Percentiles rank a stretch among this genome's conserved stretches.
phyloP scores from a whole-genome alignment of 345 rosid species.

The Hibiscus trionum region DNA sequence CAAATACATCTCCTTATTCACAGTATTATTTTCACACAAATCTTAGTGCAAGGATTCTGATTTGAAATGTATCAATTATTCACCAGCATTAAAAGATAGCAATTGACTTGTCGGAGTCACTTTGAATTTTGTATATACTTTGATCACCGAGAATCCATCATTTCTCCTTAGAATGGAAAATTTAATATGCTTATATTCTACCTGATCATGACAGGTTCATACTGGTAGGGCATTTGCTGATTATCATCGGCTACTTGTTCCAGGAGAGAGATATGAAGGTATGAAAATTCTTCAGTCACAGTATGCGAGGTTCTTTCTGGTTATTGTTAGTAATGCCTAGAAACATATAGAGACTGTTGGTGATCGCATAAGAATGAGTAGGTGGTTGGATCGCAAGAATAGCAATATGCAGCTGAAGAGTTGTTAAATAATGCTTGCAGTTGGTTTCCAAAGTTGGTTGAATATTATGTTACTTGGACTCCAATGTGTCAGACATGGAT shows the following conservation, averaged over 20 bases:
- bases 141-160: neutral
- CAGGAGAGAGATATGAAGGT: constrained; percentile 79
- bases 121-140: neutral
- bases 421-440: neutral
- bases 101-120: neutral
- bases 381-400: neutral
- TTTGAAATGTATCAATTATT: neutral
- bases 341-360: neutral
- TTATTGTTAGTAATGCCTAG: neutral
- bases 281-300: neutral
- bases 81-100: neutral
- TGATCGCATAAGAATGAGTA: neutral
- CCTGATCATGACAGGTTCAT: constrained; percentile 39
- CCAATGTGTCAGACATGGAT: neutral
- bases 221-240: constrained; percentile 59
- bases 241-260: constrained; percentile 72
- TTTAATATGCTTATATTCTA: neutral
- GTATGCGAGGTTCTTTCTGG: neutral
- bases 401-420: neutral
- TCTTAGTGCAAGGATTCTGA: neutral
- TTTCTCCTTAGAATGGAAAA: constrained; percentile 2
- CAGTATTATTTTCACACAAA: neutral
- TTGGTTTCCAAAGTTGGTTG: neutral
- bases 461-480: neutral
- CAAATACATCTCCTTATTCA: neutral